Conservation (phyloP, 177 flowering plant species). For the Vitis hybrid region DNA sequence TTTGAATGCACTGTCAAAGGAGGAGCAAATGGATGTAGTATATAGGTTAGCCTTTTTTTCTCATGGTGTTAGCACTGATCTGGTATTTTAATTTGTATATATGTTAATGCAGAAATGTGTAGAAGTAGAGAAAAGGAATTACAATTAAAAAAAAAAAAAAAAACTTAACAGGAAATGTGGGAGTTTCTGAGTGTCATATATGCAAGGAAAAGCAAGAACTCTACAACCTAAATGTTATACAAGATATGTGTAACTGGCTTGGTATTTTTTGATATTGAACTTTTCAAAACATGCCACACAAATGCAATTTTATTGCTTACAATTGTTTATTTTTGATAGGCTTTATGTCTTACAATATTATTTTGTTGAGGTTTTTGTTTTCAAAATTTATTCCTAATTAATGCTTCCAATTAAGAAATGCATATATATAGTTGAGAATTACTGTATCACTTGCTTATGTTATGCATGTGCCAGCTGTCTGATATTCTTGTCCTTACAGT, state of each 20-base stretch:
- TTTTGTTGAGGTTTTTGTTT: too few relatives aligned
- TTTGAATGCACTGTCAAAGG: slow-evolving; percentile 61
- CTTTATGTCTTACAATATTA: too few relatives aligned
- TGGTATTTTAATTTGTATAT: neutral
- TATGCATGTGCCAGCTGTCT: slow-evolving; percentile 2
- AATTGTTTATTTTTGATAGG: too few relatives aligned
- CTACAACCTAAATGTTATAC: too few relatives aligned
- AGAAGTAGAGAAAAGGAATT: neutral
- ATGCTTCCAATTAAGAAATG: neutral
- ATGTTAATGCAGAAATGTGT: neutral
- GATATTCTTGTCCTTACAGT: slow-evolving; percentile 35
- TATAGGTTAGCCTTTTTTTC: slow-evolving; percentile 41
- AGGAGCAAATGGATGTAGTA: slow-evolving; percentile 88
- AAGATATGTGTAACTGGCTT: too few relatives aligned
- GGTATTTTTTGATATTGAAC: too few relatives aligned
- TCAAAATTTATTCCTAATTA: neutral
- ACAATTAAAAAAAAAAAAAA: too few relatives aligned
- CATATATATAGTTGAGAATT: neutral
- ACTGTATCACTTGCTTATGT: neutral
- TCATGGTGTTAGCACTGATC: neutral
- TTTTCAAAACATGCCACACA: too few relatives aligned
- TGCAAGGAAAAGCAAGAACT: too few relatives aligned
- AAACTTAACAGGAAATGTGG: too few relatives aligned
- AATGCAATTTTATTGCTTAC: too few relatives aligned
- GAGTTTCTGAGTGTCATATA: too few relatives aligned